Base-by-base conservation (phyloP, 306 rosid species). In the Abrus pulchellus region DNA sequence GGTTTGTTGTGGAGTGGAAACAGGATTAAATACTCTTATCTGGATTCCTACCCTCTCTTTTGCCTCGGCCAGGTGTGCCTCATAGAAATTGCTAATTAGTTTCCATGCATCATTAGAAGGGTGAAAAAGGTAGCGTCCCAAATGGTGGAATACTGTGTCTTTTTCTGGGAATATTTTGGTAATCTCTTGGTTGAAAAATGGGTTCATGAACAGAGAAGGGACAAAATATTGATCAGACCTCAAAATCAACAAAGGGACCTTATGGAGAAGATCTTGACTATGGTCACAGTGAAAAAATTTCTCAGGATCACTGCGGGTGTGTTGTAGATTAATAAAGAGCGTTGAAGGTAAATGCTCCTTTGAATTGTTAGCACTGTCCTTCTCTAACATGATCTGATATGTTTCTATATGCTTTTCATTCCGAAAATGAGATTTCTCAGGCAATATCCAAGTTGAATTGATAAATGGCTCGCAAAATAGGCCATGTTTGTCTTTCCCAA, bases 391-490 rank as follows among this genome's bases (percentile, higher is more conserved):
- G 29, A 72, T 79, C 27, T 91, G 85, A 41, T 87, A 91, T 80
- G 84, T 80, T 43, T 63, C 43, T 1, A 91, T 57, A 72, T 84
- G 43, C 1, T 48, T 33, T 13, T 44, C 71, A 66, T 49, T 65
- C 82, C 86, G 80, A 52, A 87, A 85, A 0, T 85, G 84, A 13
- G 83, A 89, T 2, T 89, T 78, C 5, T 36, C 6, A 3, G 93
- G 90, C 32, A 91, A 80, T 7, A 86, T 75, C 95, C 95, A 91
- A 8, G 95, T 84, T 54, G 78, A 88, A 44, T 86, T 86, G 0
- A 83, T 82, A 82, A 89, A 91, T 43, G 93, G 95, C 47, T 91
- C 95, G 1, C 93, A 91, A 57, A 91, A 91, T 36, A 91, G 81
- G 20, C 74, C 87, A 3, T 60, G 50, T 86, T 80, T 88, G 27